Evolutionary conservation across 495 filamentous ascomycete genomes (phyloP), one percentile per base, ranked within the genome.

Genomic region (Elasticomyces elasticus): DNA sequence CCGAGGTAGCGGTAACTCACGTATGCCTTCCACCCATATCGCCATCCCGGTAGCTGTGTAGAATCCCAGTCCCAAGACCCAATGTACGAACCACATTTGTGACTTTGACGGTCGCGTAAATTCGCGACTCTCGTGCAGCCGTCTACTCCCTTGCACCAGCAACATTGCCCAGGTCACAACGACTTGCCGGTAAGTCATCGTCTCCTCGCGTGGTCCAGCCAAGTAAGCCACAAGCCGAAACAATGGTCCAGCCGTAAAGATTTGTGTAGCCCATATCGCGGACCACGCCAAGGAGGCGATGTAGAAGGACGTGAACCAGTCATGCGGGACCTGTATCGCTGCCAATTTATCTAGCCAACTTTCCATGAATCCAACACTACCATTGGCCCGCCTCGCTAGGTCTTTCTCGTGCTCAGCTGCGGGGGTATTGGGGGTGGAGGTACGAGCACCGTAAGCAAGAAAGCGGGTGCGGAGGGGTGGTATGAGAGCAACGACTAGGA

Each of bases 291-390:
- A 60, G 0, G 85, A 94, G 20, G 79, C 64, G 30, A 87, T 63
- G 63, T 98, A 98, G 69, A 95, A 98, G 52, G 89, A 83, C 7
- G 71, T 75, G 69, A 98, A 98, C 75, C 83, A 98, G 48, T 75
- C 71, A 66, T 96, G 92, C 2, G 94, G 89, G 11, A 97, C 85
- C 63, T 69, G 72, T 60, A 76, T 63, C 38, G 66, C 68, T 33
- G 78, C 74, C 11, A 82, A 54, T 49, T 57, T 62, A 61, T 85
- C 83, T 30, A 85, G 74, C n/a, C n/a, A n/a, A n/a, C n/a, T n/a
- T n/a, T n/a, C n/a, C n/a, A n/a, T n/a, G n/a, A n/a, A n/a, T n/a
- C n/a, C n/a, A 20, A n/a, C 51, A 23, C 38, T 30, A 4, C 42
- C 33, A 22, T 51, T 31, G 38, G 12, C 5, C 17, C 23, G 25